Evolutionary conservation across 371 early-diverging fungal genomes (phyloP).

Genomic region (Mortierella sp.): DNA sequence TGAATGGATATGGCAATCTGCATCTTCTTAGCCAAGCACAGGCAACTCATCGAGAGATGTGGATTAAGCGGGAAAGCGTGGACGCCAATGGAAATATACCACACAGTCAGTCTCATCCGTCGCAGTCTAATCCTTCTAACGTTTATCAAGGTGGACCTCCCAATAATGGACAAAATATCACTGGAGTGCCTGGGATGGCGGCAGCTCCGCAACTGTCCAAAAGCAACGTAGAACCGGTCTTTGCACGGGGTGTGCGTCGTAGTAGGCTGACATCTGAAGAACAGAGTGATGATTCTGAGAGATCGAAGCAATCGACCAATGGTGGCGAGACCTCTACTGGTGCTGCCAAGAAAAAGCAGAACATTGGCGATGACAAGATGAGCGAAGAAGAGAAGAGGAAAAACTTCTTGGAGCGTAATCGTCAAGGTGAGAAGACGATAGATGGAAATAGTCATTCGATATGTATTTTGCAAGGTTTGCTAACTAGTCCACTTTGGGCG

Average conservation of each 20-base stretch:
- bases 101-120: slow-evolving; percentile 12
- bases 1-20: slow-evolving; percentile 33
- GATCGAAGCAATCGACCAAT: slow-evolving; percentile 28
- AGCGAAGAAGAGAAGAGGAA: slow-evolving; percentile 77
- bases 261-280: slow-evolving; percentile 23
- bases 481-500: slow-evolving; percentile 10
- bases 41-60: slow-evolving; percentile 33
- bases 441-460: too few species aligned
- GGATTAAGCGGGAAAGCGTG: slow-evolving; percentile 36
- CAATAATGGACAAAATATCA: slow-evolving; percentile 16
- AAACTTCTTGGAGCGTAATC: slow-evolving; percentile 87
- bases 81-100: slow-evolving; percentile 15
- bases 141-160: slow-evolving; percentile 4
- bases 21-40: slow-evolving; percentile 47
- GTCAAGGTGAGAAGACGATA: slow-evolving; percentile 64
- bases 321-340: slow-evolving; percentile 12
- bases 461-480: too few species aligned
- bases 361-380: slow-evolving; percentile 40
- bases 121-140: slow-evolving; percentile 3
- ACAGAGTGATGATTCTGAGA: slow-evolving; percentile 40
- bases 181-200: slow-evolving; percentile 38
- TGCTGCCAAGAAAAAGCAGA: slow-evolving; percentile 22
- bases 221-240: slow-evolving; percentile 18
- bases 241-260: slow-evolving; percentile 28
- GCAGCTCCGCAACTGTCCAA: slow-evolving; percentile 17